phyloP scores from a whole-genome alignment of 306 rosid species.

The Trifolium pratense region DNA sequence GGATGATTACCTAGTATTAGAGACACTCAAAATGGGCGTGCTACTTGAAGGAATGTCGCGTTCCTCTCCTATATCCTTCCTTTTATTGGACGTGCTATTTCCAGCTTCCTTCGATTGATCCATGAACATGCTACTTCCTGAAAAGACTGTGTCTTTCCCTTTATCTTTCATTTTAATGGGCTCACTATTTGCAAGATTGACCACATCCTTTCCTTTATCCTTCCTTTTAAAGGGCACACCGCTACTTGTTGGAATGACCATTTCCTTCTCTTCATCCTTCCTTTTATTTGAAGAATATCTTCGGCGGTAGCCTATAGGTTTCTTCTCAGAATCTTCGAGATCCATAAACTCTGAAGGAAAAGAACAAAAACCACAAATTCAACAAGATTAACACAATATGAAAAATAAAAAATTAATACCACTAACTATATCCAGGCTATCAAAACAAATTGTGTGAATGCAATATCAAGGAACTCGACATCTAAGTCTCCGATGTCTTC shows the following conservation, averaged over 20 bases:
- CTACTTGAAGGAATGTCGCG: conserved; percentile 39
- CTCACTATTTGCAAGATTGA: too few relatives aligned
- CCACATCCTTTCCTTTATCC: background rate
- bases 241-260: background rate
- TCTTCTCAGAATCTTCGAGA: conserved; percentile 44
- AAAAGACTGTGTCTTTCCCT: background rate
- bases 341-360: conserved; percentile 44
- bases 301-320: conserved; percentile 49
- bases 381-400: background rate
- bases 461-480: background rate
- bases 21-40: conserved; percentile 38
- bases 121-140: background rate
- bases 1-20: conserved; percentile 45
- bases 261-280: conserved; percentile 3
- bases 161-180: too few relatives aligned
- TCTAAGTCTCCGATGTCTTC: background rate
- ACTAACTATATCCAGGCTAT: background rate
- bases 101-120: conserved; percentile 24
- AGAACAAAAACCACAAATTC: background rate
- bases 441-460: background rate
- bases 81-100: conserved; percentile 42
- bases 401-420: background rate
- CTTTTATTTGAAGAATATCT: conserved; percentile 45
- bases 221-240: background rate
- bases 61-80: conserved; percentile 52